phyloP scores from a whole-genome alignment of 495 filamentous ascomycete species.

The Lasiosphaeria ovina region DNA sequence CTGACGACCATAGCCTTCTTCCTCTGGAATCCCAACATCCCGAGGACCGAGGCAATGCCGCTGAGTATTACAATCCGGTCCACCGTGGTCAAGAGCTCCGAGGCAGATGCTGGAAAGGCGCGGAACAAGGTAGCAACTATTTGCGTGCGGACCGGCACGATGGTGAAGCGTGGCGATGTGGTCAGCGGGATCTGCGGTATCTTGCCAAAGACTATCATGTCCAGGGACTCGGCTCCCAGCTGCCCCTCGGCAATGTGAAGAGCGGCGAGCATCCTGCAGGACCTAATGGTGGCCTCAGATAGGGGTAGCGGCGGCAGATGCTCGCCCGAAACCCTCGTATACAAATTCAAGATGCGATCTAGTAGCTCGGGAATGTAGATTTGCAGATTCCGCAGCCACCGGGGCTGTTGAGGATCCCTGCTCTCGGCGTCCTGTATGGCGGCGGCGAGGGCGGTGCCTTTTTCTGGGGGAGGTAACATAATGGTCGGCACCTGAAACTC shows the following conservation, averaged over 20 bases:
- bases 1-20: constrained; percentile 86
- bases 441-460: constrained; percentile 38
- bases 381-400: constrained; percentile 44
- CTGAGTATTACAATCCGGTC: constrained; percentile 77
- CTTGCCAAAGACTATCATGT: constrained; percentile 57
- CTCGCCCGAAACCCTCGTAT: constrained; percentile 77
- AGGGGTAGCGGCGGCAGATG: constrained; percentile 75
- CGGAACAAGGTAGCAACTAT: constrained; percentile 68
- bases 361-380: constrained; percentile 54
- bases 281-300: constrained; percentile 78
- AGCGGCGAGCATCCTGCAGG: constrained; percentile 69
- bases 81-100: constrained; percentile 62
- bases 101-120: constrained; percentile 63
- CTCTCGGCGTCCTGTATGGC: constrained; percentile 50
- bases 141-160: constrained; percentile 58
- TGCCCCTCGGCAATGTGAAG: constrained; percentile 66
- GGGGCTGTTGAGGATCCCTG: constrained; percentile 39
- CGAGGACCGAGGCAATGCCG: constrained; percentile 80
- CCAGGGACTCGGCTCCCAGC: constrained; percentile 64
- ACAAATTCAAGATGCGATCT: constrained; percentile 79
- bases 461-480: constrained; percentile 48
- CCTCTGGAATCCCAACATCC: constrained; percentile 69
- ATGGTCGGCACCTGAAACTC: constrained; percentile 76
- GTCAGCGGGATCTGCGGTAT: constrained; percentile 34
- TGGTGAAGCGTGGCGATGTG: constrained; percentile 45